phyloP scores from a whole-genome alignment of 768 basidiomycete genomes.

The Lentinula guzmanii region DNA sequence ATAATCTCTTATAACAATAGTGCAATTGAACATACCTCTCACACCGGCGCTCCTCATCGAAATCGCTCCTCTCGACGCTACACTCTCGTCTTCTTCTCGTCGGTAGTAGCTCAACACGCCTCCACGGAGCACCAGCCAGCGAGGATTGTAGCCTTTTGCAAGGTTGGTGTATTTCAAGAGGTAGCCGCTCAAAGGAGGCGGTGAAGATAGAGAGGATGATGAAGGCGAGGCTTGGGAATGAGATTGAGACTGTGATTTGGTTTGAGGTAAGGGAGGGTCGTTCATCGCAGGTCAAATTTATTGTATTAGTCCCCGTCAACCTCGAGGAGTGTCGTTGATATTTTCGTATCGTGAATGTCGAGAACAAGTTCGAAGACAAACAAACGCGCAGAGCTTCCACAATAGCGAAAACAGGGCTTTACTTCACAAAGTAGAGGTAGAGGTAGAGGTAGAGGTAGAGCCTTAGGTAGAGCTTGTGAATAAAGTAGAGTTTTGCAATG shows the following conservation, averaged over 20 bases:
- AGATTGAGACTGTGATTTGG: background rate
- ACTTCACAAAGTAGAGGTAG: background rate
- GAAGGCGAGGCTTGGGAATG: background rate
- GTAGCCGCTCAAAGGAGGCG: conserved; percentile 67
- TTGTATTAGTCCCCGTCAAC: too few species aligned
- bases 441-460: background rate
- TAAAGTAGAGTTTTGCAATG: background rate
- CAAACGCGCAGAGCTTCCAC: background rate
- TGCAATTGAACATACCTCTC: background rate
- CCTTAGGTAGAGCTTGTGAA: background rate
- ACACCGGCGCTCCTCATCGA: conserved; percentile 76
- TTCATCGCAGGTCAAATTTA: too few species aligned
- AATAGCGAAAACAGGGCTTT: background rate
- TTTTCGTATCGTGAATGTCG: too few species aligned
- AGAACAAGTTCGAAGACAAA: too few species aligned
- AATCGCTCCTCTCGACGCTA: conserved; percentile 83
- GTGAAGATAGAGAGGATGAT: conserved; percentile 23
- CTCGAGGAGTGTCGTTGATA: too few species aligned
- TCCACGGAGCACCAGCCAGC: conserved; percentile 89
- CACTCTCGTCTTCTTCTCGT: conserved; percentile 83
- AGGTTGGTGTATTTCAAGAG: conserved; percentile 93
- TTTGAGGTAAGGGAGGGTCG: background rate
- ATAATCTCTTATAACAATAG: too few species aligned
- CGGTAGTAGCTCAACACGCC: conserved; percentile 87
- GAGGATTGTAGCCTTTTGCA: conserved; percentile 79